Percentiles rank a stretch among this genome's conserved stretches.
phyloP scores from a whole-genome alignment of 2,329 filamentous ascomycete genomes.

The Trichoderma sp. region DNA sequence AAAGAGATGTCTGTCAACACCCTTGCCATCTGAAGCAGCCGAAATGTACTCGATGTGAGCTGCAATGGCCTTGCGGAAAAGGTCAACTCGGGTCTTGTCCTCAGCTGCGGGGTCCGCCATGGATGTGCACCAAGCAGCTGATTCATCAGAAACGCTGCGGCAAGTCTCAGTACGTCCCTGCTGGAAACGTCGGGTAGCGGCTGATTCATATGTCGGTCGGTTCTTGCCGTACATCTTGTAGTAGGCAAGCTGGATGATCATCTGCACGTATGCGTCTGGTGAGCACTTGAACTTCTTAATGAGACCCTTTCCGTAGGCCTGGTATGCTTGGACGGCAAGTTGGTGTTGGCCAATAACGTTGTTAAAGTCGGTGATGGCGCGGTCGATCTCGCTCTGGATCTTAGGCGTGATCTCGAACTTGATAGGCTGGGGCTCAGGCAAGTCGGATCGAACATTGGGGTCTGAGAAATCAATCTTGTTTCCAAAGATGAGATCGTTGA shows the following conservation, averaged over 20 bases:
- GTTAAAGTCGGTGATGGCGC: slow-evolving; percentile 77
- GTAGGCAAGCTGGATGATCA: slow-evolving; percentile 98
- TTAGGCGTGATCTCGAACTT: slow-evolving; percentile 77
- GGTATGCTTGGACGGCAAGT: slow-evolving; percentile 91
- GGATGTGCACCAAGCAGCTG: slow-evolving; percentile 84
- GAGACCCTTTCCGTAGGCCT: slow-evolving; percentile 95
- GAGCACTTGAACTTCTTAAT: slow-evolving; percentile 99
- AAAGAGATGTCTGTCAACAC: slow-evolving; percentile 95
- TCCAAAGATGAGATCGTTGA: slow-evolving; percentile 88
- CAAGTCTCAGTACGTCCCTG: slow-evolving; percentile 96
- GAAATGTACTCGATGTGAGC: slow-evolving; percentile 89
- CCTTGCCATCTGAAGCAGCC: slow-evolving; percentile 87
- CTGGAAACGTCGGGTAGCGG: slow-evolving; percentile 92
- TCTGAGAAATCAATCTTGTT: slow-evolving; percentile 92
- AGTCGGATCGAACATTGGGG: slow-evolving; percentile 74
- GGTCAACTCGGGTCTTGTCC: slow-evolving; percentile 67
- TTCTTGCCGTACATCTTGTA: slow-evolving; percentile 99
- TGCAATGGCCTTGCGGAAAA: slow-evolving; percentile 81
- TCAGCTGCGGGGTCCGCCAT: slow-evolving; percentile 72
- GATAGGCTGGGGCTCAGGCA: slow-evolving; percentile 78
- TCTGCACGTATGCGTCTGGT: slow-evolving; percentile 95
- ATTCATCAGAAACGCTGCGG: slow-evolving; percentile 87
- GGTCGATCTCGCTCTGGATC: slow-evolving; percentile 76
- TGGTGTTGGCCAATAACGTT: slow-evolving; percentile 85
- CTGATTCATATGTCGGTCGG: slow-evolving; percentile 96